These are phyloP conservation scores for Picea abies DNA, from an alignment of 83 land plant genomes.

Conservation along the genomic window DNA sequence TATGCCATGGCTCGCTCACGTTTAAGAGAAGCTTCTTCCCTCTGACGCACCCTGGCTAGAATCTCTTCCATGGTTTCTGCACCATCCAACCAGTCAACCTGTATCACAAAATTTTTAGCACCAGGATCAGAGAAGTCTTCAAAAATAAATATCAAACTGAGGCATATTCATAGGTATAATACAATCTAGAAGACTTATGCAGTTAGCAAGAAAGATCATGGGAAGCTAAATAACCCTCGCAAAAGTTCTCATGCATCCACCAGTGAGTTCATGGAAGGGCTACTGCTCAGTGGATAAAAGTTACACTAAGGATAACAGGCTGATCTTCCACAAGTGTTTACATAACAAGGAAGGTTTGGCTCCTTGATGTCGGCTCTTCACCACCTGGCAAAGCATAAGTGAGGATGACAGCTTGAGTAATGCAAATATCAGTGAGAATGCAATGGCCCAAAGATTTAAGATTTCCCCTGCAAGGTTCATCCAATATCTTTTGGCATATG, in stretches of 20 bases:
- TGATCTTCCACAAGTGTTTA: no score
- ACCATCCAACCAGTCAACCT: conserved; percentile 75
- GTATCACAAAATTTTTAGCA: conserved; percentile 6
- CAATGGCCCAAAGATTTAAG: neutral
- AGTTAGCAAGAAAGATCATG: neutral
- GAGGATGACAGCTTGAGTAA: no score
- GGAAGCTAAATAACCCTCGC: neutral
- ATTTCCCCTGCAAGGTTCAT: neutral
- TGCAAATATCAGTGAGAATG: no score
- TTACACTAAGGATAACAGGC: no score
- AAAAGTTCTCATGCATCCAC: neutral
- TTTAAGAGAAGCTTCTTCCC: conserved; percentile 82
- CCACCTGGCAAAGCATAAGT: no score
- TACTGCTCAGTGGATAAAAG: no score
- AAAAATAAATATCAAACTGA: neutral
- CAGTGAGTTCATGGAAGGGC: neutral
- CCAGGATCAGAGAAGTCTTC: neutral
- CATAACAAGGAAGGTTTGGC: no score
- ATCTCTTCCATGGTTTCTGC: conserved; percentile 72
- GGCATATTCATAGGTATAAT: neutral
- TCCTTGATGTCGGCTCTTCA: no score
- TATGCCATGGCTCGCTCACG: conserved; percentile 91
- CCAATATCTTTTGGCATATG: neutral
- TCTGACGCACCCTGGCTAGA: conserved; percentile 62
- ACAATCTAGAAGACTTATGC: neutral